Evolutionary conservation across 1,284 basidiomycete genomes (phyloP), one percentile per base, ranked within the genome.

Genomic region (Xerocomus nothofagi): DNA sequence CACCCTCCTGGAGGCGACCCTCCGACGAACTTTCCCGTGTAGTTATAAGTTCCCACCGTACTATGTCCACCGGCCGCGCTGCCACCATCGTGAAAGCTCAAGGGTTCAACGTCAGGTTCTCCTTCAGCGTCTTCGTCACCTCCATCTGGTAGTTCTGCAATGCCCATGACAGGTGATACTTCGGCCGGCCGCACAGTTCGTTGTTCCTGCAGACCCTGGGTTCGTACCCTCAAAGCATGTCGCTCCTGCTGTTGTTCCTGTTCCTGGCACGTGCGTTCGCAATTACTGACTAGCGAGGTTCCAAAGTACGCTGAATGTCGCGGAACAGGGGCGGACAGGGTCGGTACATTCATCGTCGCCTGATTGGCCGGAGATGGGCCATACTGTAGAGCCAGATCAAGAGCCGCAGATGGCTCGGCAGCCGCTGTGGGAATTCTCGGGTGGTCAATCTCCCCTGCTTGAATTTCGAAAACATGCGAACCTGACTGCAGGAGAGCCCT

Each of bases 211-310:
- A 68, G 49, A 51, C 57, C 67, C 54, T 69, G 68, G 5, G 68
- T 69, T 21, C 51, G 60, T 49, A 67, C 62, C 49, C 67, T 53
- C 45, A 67, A 27, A 15, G 59, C 68, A 47, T 64, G 68, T 10
- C 67, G 62, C 45, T 67, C 67, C 15, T 65, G 62, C 37, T 69
- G 63, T 9, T 57, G 67, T 68, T 67, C 68, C 64, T 67, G 65
- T 68, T 70, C 65, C 68, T 67, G 67, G 48, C 68, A 67, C 64
- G 65, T 70, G 66, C 65, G 67, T 45, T 67, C 67, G 54, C 65
- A 67, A 53, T 55, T 57, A 54, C 51, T 56, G 55, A 69, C 55
- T 9, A 67, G 51, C 34, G 65, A 70, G 3, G 63, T 29, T 24
- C 45, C 64, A 56, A 63, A 66, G 49, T 68, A 67, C 1, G 62